phyloP scores from a whole-genome alignment of 2,329 filamentous ascomycete species.

The Leptographium wingfieldii region DNA sequence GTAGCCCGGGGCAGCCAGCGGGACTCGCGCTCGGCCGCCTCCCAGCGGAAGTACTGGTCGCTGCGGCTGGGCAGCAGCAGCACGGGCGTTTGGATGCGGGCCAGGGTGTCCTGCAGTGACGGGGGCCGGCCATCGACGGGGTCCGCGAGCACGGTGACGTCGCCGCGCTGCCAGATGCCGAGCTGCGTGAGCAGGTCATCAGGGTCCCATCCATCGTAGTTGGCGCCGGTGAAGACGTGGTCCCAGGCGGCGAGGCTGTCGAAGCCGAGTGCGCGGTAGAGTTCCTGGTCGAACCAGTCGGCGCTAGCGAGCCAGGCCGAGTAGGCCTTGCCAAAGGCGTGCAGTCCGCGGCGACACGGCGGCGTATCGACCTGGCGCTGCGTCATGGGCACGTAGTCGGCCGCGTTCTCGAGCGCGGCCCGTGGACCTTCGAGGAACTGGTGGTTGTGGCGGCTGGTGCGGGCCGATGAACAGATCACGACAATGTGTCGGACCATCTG shows the following conservation, averaged over 20 bases:
- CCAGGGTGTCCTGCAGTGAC: constrained; percentile 55
- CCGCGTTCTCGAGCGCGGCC: constrained; percentile 29
- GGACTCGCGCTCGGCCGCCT: constrained; percentile 68
- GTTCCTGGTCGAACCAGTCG: constrained; percentile 59
- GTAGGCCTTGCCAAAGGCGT: constrained; percentile 62
- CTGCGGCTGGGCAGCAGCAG: constrained; percentile 60
- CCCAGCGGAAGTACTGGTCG: constrained; percentile 71
- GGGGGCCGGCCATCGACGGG: constrained; percentile 45
- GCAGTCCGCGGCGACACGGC: constrained; percentile 32
- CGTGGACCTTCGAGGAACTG: constrained; percentile 43
- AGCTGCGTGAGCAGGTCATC: constrained; percentile 29
- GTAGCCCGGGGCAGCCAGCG: constrained; percentile 13
- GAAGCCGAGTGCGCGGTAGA: constrained; percentile 56
- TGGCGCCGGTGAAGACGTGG: constrained; percentile 62
- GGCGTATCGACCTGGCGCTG: constrained; percentile 32
- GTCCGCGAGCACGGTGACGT: constrained; percentile 35
- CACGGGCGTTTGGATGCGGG: constrained; percentile 57
- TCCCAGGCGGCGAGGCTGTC: constrained; percentile 63
- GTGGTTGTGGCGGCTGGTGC: constrained; percentile 38
- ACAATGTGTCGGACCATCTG: constrained; percentile 32
- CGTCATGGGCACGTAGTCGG: constrained; percentile 19
- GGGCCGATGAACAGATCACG: constrained; percentile 36
- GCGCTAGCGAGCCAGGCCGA: constrained; percentile 75
- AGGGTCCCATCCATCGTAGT: constrained; percentile 33
- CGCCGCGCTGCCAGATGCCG: constrained; percentile 65